Conservation (phyloP, 176 grass and related monocot species). For the Luzula sylvatica region DNA sequence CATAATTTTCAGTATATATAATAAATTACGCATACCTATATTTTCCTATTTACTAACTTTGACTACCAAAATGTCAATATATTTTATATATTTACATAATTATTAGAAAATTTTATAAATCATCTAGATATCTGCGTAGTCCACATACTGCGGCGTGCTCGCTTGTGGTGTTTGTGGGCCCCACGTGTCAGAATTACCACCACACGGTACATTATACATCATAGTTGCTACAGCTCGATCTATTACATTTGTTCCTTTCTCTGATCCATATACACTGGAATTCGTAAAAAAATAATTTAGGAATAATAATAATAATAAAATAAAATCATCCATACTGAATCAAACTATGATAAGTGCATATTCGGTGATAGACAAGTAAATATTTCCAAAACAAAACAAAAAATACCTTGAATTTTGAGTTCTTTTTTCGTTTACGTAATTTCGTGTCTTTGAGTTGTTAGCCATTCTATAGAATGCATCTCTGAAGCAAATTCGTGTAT, state of each 20-base stretch:
- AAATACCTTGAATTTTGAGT: constrained; percentile 24
- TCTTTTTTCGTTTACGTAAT: constrained; percentile 7
- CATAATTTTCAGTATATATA: too few relatives aligned
- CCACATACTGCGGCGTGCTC: background rate
- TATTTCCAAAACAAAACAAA: background rate
- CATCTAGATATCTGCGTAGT: background rate
- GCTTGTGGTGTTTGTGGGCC: background rate
- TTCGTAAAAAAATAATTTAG: too few relatives aligned
- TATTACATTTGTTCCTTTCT: constrained; percentile 35
- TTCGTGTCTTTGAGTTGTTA: constrained; percentile 21
- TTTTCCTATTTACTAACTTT: too few relatives aligned
- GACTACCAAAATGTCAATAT: too few relatives aligned
- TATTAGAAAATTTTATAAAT: too few relatives aligned
- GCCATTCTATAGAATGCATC: constrained; percentile 72
- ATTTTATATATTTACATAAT: too few relatives aligned
- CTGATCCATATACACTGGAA: constrained; percentile 23
- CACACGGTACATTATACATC: constrained; percentile 11
- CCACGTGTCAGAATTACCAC: background rate
- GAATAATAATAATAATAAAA: background rate
- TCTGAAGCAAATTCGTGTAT: constrained; percentile 55
- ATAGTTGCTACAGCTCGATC: constrained; percentile 53
- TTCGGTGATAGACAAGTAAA: too few relatives aligned
- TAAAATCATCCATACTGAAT: background rate
- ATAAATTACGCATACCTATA: too few relatives aligned
- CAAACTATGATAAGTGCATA: background rate